phyloP scores from a whole-genome alignment of 371 early-diverging fungal genomes.

The Syncephalastrum sp. region DNA sequence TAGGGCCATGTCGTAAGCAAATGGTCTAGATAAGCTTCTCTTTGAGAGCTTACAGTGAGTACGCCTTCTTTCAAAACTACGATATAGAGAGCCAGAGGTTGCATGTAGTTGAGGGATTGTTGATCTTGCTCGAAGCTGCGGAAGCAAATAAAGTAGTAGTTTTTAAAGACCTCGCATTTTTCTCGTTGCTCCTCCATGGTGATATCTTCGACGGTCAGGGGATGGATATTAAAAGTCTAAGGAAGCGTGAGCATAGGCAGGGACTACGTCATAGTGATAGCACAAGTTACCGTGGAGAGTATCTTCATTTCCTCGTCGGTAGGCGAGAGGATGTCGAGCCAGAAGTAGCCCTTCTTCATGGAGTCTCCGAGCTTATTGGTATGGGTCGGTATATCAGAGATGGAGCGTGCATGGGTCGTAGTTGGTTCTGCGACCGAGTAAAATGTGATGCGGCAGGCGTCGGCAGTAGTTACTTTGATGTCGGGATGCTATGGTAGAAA shows the following conservation, averaged over 20 bases:
- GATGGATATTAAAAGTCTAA: slow-evolving; percentile 77
- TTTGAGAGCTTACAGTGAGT: slow-evolving; percentile 56
- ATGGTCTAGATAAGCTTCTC: not conserved
- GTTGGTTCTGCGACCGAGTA: slow-evolving; percentile 35
- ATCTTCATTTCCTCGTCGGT: slow-evolving; percentile 74
- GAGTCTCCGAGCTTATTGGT: slow-evolving; percentile 26
- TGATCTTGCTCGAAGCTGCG: slow-evolving; percentile 73
- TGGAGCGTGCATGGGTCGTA: slow-evolving; percentile 35
- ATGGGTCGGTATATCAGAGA: slow-evolving; percentile 36
- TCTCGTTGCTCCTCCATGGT: slow-evolving; percentile 88
- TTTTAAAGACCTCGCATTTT: slow-evolving; percentile 88
- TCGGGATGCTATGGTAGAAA: slow-evolving; percentile 16
- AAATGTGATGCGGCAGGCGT: slow-evolving; percentile 34
- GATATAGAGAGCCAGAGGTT: slow-evolving; percentile 80
- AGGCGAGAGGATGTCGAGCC: slow-evolving; percentile 81
- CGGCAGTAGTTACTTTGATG: slow-evolving; percentile 16
- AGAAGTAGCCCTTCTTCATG: slow-evolving; percentile 66
- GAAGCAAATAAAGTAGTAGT: slow-evolving; percentile 91
- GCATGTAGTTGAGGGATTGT: slow-evolving; percentile 64
- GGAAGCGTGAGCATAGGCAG: not conserved
- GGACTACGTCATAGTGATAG: not conserved
- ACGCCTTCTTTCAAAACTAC: slow-evolving; percentile 80
- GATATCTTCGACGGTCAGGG: slow-evolving; percentile 91
- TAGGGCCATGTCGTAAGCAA: slow-evolving; percentile 9
- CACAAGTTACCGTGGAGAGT: slow-evolving; percentile 40